Conservation (phyloP, 2,329 filamentous ascomycete species). For the Penicillium glabrum region DNA sequence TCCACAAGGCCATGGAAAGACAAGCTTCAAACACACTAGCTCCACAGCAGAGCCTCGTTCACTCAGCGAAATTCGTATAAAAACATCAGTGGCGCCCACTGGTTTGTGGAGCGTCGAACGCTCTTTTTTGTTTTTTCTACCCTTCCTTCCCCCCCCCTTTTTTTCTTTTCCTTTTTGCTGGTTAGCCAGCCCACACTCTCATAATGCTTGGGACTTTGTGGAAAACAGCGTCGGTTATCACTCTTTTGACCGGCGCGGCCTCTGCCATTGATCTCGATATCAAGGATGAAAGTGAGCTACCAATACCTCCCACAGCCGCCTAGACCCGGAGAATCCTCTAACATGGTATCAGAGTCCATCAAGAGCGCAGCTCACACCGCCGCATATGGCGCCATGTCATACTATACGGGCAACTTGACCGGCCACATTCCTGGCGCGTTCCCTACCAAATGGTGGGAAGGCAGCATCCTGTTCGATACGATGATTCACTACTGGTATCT, state of each 20-base stretch:
- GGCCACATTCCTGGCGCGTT: conserved; percentile 16
- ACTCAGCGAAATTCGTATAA: neutral
- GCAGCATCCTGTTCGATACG: conserved; percentile 7
- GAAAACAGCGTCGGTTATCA: neutral
- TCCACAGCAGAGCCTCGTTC: neutral
- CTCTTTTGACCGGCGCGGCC: neutral
- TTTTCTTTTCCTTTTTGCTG: neutral
- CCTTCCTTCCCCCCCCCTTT: neutral
- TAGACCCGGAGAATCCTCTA: neutral
- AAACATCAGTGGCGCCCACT: neutral
- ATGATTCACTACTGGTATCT: conserved; percentile 14
- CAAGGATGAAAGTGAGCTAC: neutral
- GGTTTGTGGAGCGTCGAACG: neutral
- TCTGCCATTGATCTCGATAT: neutral
- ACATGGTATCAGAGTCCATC: conserved; percentile 7
- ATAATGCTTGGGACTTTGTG: neutral
- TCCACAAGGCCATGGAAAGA: too few species aligned
- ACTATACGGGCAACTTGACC: conserved; percentile 12
- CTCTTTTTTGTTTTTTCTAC: neutral
- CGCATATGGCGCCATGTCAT: conserved; percentile 9
- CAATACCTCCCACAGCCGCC: neutral
- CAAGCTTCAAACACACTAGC: neutral
- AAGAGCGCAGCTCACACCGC: conserved; percentile 12
- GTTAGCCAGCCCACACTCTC: neutral
- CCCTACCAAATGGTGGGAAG: conserved; percentile 16